A percentile compares a stretch with the other conserved stretches of the same genome.
These are phyloP conservation scores for Zygosaccharomyces pseudobailii DNA, from an alignment of 1,139 yeast genomes.

Conservation along the genomic window DNA sequence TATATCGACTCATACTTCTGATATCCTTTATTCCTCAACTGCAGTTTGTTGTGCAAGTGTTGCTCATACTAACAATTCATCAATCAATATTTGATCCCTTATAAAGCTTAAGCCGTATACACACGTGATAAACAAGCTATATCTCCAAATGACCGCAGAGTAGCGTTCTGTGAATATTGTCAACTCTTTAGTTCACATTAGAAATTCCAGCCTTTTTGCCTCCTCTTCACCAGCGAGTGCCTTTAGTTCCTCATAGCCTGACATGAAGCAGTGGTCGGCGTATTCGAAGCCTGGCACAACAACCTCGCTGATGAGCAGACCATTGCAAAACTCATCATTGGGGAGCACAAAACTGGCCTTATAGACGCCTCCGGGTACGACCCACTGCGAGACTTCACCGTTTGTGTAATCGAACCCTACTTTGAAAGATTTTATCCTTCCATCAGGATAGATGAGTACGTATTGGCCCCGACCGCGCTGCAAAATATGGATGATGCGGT, in stretches of 20 bases:
- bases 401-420: slow-evolving; percentile 43
- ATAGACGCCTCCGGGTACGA: slow-evolving; percentile 51
- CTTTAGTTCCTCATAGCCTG: slow-evolving; percentile 31
- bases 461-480: slow-evolving; percentile 49
- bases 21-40: too few relatives aligned
- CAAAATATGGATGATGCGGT: slow-evolving; percentile 47
- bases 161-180: not conserved
- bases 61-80: too few relatives aligned
- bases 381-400: slow-evolving; percentile 51
- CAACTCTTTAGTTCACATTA: slow-evolving; percentile 10
- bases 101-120: not conserved
- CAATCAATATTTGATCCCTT: not conserved
- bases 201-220: slow-evolving; percentile 34
- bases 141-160: not conserved
- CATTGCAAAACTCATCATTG: slow-evolving; percentile 37
- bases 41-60: not conserved
- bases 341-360: slow-evolving; percentile 46
- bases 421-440: slow-evolving; percentile 40
- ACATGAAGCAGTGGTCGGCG: slow-evolving; percentile 44
- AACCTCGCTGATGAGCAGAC: slow-evolving; percentile 46
- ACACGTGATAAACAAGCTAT: not conserved
- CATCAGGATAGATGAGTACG: slow-evolving; percentile 45
- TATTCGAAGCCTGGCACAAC: slow-evolving; percentile 53
- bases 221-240: slow-evolving; percentile 36
- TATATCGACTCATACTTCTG: not conserved